Base-by-base conservation (phyloP, 139 green algal species). In the Cymbomonas tetramitiformis region DNA sequence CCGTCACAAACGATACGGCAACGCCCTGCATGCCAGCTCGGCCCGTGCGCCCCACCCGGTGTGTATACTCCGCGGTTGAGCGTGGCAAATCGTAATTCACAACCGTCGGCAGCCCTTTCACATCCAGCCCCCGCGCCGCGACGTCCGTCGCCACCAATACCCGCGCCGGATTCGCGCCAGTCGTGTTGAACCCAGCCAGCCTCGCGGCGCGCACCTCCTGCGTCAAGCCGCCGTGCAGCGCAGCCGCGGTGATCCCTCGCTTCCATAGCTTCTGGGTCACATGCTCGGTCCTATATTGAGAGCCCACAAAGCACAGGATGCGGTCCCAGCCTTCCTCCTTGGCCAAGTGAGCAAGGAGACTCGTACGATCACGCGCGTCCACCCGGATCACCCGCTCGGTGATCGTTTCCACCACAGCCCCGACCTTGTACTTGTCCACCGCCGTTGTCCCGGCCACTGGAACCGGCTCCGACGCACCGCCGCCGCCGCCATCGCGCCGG, bases 51-150 rank as follows among this genome's bases (percentile, higher is more conserved):
- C 51, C 51, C 5, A 60, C 48, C 29, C 51, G 46, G 29, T 60
- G 51, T 21, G 48, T 34, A 34, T 60, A 60, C 18, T n/a, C 18
- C n/a, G 12, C 36, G 49, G 25, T 30, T 52, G 47, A 41, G 50
- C 31, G n/a, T 28, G 80, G 82, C 46, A 90, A 79, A 58, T 90
- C 80, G 36, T 83, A 86, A 72, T 94, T 94, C 62, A 94, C 61
- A 15, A 94, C 85, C 6, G 70, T 61, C 1, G 68, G 61, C 9
- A 78, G 60, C 28, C 70, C 70, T 2, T 53, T 58, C 25, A 78
- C 70, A 32, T 78, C 70, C 43, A 82, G 48, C 0, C 74, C 74
- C 28, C 93, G 71, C 0, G 86, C 83, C 12, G 84, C 86, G 29
- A 96, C 83, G 56, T 95, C 86, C 0, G 74, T 82, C 4, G 74